Conservation (phyloP, 176 grass and related monocot species). For the Typha latifolia region DNA sequence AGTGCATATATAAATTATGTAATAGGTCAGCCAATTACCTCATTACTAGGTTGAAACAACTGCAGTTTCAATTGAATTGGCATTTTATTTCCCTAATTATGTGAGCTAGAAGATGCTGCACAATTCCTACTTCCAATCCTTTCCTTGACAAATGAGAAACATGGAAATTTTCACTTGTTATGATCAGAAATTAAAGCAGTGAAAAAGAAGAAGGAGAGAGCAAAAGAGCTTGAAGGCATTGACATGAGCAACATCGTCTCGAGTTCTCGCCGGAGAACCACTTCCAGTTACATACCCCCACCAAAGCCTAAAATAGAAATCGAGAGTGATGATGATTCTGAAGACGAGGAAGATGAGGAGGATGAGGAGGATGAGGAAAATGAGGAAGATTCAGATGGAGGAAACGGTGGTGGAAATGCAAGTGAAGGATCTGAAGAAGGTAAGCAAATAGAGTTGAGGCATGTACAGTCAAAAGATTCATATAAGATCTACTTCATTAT, state of each 20-base stretch:
- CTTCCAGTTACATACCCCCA: slow-evolving; percentile 66
- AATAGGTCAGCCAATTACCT: too few relatives aligned
- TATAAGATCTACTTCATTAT: too few relatives aligned
- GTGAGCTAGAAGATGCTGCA: neutral
- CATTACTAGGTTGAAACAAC: too few relatives aligned
- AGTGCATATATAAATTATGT: too few relatives aligned
- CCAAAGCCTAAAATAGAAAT: slow-evolving; percentile 47
- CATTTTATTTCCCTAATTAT: too few relatives aligned
- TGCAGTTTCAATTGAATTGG: too few relatives aligned
- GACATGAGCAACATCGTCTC: slow-evolving; percentile 90
- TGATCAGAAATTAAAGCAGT: slow-evolving; percentile 76
- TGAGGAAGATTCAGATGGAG: slow-evolving; percentile 34
- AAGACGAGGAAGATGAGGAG: slow-evolving; percentile 31
- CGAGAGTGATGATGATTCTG: slow-evolving; percentile 33
- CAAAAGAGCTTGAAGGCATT: slow-evolving; percentile 93
- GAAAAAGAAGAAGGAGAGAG: slow-evolving; percentile 88
- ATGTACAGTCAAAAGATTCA: too few relatives aligned
- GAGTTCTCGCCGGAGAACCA: slow-evolving; percentile 63
- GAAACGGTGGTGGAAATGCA: slow-evolving; percentile 27
- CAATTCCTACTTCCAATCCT: neutral
- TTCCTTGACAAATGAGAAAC: too few relatives aligned
- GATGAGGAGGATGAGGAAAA: slow-evolving; percentile 27
- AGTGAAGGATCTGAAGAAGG: slow-evolving; percentile 13
- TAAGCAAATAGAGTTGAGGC: too few relatives aligned
- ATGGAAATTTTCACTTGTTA: slow-evolving; percentile 8